Base-by-base conservation (phyloP, 2,329 filamentous ascomycete species). In the Sphaerulina populicola region DNA sequence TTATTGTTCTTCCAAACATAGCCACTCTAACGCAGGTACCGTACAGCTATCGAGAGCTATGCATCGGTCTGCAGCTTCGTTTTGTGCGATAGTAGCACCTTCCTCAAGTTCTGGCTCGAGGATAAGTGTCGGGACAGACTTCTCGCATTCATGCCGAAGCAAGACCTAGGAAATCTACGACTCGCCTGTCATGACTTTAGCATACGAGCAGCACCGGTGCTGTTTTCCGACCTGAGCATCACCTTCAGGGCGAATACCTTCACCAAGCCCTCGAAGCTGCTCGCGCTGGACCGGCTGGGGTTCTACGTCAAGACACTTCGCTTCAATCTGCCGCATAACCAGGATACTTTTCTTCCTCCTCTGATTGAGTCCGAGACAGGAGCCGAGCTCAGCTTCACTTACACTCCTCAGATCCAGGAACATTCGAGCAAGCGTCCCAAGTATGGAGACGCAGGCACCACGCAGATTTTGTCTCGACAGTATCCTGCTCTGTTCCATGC, bases 401-500 rank as follows among this genome's bases (percentile, higher is more conserved):
- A 94, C 71, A 85, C 81, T 51, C 88, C 89, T 12, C 84, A 88
- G 63, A 80, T 74, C 7, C 65, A 71, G 38, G 51, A 54, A 38
- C 62, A 79, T 2, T 81, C 80, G 65, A 77, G 77, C 29, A 74
- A 69, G 60, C 64, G 82, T 48, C 85, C 85, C 46, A 91, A 88
- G 70, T 94, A 94, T 67, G 86, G 85, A 59, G 86, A 83, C 66
- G 77, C 79, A 60, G 85, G 88, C 62, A 80, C 93, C 62, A 88
- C 83, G 55, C 85, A 91, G 64, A 77, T 94, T 52, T 76, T 94
- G 54, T 86, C 88, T 11, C 82, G 88, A 65, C 88, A 94, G 70
- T 94, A 94, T 63, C 87, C 88, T 47, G 87, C 89, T 5, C 72
- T 94, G 2, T 94, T 94, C 71, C 89, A 95, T 64, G 86, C 88